Base-by-base conservation (phyloP, 768 basidiomycete species). In the Suillus subalutaceus region DNA sequence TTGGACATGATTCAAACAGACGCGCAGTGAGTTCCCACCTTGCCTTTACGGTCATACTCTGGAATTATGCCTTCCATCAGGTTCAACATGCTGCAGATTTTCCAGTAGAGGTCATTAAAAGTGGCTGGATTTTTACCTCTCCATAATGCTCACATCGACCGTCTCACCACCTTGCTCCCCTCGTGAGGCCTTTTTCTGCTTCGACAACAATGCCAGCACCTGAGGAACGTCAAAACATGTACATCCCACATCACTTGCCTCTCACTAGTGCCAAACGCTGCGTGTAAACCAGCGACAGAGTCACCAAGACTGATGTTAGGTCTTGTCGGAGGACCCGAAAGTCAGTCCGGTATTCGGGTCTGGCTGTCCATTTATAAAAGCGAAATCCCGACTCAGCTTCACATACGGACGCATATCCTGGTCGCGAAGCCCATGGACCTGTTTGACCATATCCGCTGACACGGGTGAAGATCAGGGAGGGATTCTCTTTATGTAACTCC, bases 381-480 rank as follows among this genome's bases (percentile, higher is more conserved):
- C 90, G 82, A 73, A 91, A 91, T 3, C 90, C 89, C 3, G 89
- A 88, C 66, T 91, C 89, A 0, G 89, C 90, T 77, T 91, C 90
- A 68, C 90, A 91, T 4, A 91, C 89, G 6, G 90, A 88, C 3
- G 90, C 89, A 67, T 88, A 91, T 23, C 90, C 89, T 6, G 89
- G 89, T 13, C 88, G 84, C 23, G 85, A 82, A 0, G 87, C 83
- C 90, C 89, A 91, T 26, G 90, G 89, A 2, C 90, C 90, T 0
- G 88, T 90, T 70, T 91, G 90, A 3, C 90, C 90, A 68, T 90
- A 91, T 9, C 90, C 90, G 68, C 88, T 89, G 26, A 91, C 88
- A 68, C 96, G 93, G 8, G 95, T 97, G 73, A 93, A 96, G 71
- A 98, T 93, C 65, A 98, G 84, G 62, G 88, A 89, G 0, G 94